Conservation (phyloP, 2,329 filamentous ascomycete genomes). For the Lecanicillium sp. region DNA sequence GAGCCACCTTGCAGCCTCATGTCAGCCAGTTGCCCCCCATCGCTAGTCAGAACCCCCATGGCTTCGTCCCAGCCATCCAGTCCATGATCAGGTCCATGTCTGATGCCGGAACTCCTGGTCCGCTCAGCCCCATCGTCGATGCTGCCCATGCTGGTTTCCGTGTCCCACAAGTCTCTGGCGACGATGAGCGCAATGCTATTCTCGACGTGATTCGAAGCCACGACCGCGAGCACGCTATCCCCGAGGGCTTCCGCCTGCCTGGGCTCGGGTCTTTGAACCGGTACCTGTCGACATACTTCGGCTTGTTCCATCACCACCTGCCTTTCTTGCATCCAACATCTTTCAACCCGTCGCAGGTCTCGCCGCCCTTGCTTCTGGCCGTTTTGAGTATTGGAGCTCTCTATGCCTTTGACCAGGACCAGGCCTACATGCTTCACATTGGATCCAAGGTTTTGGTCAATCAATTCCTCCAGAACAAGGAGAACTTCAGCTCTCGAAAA, state of each 20-base stretch:
- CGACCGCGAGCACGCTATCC: constrained; percentile 74
- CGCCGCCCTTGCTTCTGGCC: constrained; percentile 76
- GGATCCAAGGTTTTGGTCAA: constrained; percentile 96
- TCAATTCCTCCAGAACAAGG: constrained; percentile 95
- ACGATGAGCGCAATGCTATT: constrained; percentile 79
- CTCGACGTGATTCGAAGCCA: constrained; percentile 76
- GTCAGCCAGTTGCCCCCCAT: constrained; percentile 59
- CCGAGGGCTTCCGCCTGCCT: constrained; percentile 85
- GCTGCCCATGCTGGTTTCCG: constrained; percentile 59
- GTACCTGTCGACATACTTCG: constrained; percentile 93
- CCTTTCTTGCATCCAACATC: constrained; percentile 92
- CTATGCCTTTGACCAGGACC: constrained; percentile 94
- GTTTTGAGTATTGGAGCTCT: constrained; percentile 92
- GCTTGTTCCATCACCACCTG: constrained; percentile 91
- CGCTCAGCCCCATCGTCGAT: constrained; percentile 66
- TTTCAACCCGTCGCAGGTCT: constrained; percentile 71
- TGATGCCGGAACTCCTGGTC: constrained; percentile 60
- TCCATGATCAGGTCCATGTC: constrained; percentile 68
- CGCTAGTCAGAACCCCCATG: constrained; percentile 53
- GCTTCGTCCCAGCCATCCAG: constrained; percentile 56
- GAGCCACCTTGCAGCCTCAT: constrained; percentile 48
- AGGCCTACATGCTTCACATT: constrained; percentile 94
- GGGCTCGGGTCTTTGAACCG: constrained; percentile 74
- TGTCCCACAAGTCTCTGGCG: constrained; percentile 72
- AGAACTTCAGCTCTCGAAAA: constrained; percentile 96